Evolutionary conservation across 176 grass and related monocot genomes (phyloP).

Genomic region (Musa acuminata): DNA sequence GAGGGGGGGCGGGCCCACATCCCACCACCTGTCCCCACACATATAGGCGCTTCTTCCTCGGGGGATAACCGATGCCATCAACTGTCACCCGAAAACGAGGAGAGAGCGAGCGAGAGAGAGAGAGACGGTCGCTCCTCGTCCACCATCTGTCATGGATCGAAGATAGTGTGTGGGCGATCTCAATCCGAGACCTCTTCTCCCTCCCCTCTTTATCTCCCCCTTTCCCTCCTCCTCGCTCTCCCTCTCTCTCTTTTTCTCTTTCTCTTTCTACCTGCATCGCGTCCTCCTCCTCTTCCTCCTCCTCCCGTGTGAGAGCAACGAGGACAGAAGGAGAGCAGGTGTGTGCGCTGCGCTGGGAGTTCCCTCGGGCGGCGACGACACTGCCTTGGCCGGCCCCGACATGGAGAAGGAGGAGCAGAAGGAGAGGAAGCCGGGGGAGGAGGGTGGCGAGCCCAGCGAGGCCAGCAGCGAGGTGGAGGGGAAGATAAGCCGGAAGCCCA

Average conservation of each 20-base stretch:
- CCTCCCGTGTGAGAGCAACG: constrained; percentile 22
- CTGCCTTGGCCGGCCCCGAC: constrained; percentile 9
- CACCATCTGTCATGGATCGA: too few relatives aligned
- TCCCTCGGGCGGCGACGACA: constrained; percentile 38
- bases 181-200: too few relatives aligned
- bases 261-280: constrained; percentile 18
- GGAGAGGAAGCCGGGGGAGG: constrained; percentile 3
- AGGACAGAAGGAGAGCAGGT: not conserved
- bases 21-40: too few relatives aligned
- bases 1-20: too few relatives aligned
- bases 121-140: too few relatives aligned
- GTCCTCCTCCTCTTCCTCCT: not conserved
- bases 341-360: constrained; percentile 75
- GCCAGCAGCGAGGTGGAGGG: not conserved
- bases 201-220: constrained; percentile 15
- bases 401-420: not conserved
- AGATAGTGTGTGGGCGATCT: too few relatives aligned
- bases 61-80: too few relatives aligned
- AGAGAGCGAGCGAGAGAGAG: too few relatives aligned
- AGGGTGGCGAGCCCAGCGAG: constrained; percentile 15
- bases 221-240: constrained; percentile 21
- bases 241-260: not conserved
- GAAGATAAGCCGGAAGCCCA: constrained; percentile 29
- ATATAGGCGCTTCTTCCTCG: too few relatives aligned
- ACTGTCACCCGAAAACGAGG: too few relatives aligned